phyloP scores from a whole-genome alignment of 495 filamentous ascomycete genomes.

The Penicillium ucsense region DNA sequence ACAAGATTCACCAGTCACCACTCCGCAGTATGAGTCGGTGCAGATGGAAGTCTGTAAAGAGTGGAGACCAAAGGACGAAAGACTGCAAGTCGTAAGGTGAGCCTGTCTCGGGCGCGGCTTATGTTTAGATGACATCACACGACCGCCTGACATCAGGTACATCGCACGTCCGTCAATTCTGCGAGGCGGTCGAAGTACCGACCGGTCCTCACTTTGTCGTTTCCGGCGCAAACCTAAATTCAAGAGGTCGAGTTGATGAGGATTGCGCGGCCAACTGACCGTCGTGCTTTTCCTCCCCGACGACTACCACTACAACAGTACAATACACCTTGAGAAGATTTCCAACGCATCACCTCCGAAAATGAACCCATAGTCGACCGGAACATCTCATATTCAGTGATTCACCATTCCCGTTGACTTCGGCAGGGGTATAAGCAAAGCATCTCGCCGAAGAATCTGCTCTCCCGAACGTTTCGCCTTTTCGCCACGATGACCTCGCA shows the following conservation, averaged over 20 bases:
- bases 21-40: no score
- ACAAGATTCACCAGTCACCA: no score
- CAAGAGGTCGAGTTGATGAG: slow-evolving; percentile 4
- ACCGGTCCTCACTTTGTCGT: slow-evolving; percentile 8
- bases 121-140: slow-evolving; percentile 16
- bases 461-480: background rate
- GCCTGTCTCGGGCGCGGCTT: background rate
- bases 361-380: no score
- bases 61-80: background rate
- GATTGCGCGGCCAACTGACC: slow-evolving; percentile 1
- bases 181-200: slow-evolving; percentile 13
- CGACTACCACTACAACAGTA: no score
- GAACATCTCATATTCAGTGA: no score
- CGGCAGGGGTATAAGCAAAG: no score
- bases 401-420: no score
- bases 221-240: slow-evolving; percentile 10
- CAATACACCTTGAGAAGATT: no score
- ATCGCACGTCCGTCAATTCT: slow-evolving; percentile 2
- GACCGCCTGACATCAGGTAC: slow-evolving; percentile 16
- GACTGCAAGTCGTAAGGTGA: no score
- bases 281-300: background rate
- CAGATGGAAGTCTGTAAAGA: background rate
- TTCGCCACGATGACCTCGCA: slow-evolving; percentile 14
- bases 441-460: background rate
- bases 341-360: no score